These are phyloP conservation scores for Boletus barrowsii DNA, from an alignment of 768 basidiomycete species.

Conservation along the genomic window DNA sequence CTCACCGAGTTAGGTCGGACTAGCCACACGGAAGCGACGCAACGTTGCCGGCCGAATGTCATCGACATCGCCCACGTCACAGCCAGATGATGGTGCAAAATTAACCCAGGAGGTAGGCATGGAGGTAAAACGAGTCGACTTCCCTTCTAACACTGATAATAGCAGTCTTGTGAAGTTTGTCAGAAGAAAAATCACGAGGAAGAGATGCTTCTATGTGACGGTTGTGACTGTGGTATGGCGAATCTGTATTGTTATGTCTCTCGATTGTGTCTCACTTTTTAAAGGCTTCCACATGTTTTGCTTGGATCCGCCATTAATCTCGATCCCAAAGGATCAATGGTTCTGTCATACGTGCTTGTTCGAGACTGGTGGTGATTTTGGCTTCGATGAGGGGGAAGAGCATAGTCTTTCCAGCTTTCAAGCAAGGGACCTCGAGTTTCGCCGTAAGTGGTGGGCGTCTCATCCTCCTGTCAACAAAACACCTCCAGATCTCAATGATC, in stretches of 20 bases:
- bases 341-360: slow-evolving; percentile 91
- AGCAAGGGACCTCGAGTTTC: slow-evolving; percentile 85
- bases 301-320: slow-evolving; percentile 82
- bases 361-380: slow-evolving; percentile 92
- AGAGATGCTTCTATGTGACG: slow-evolving; percentile 90
- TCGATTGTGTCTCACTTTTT: slow-evolving; percentile 15
- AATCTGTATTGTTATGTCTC: slow-evolving; percentile 11
- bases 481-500: slow-evolving; percentile 41
- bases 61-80: slow-evolving; percentile 21
- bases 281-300: slow-evolving; percentile 96
- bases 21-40: slow-evolving; percentile 35
- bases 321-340: slow-evolving; percentile 93
- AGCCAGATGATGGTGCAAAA: slow-evolving; percentile 38
- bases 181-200: slow-evolving; percentile 83
- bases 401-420: slow-evolving; percentile 91
- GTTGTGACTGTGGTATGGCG: slow-evolving; percentile 70
- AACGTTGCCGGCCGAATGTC: slow-evolving; percentile 21
- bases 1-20: slow-evolving; percentile 12
- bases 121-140: slow-evolving; percentile 14
- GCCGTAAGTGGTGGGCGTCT: slow-evolving; percentile 80
- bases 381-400: slow-evolving; percentile 97
- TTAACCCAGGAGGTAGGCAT: slow-evolving; percentile 50
- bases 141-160: slow-evolving; percentile 22
- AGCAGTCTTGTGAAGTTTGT: slow-evolving; percentile 94
- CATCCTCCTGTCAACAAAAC: slow-evolving; percentile 53